Conservation (phyloP, 768 basidiomycete genomes). For the Naganishia randhawae region DNA sequence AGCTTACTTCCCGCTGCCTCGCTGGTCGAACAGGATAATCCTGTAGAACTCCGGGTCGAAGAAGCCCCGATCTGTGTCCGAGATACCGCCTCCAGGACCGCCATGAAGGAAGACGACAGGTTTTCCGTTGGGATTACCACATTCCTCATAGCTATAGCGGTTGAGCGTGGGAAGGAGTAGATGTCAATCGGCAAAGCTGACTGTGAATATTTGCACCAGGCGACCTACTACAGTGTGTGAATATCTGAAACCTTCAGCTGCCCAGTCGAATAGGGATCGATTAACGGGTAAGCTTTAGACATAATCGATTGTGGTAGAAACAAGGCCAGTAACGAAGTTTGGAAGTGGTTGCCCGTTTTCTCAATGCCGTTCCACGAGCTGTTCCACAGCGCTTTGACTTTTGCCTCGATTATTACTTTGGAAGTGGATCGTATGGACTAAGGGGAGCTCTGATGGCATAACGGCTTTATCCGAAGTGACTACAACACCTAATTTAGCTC, state of each 20-base stretch:
- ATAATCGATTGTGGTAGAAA: background rate
- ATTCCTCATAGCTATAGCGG: constrained; percentile 66
- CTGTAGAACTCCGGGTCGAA: constrained; percentile 78
- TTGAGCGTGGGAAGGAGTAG: background rate
- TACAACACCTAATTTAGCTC: background rate
- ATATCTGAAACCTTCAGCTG: constrained; percentile 68
- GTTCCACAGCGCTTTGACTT: background rate
- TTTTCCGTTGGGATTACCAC: constrained; percentile 69
- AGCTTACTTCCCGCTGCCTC: constrained; percentile 75
- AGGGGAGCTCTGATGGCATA: too few relatives aligned
- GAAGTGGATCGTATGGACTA: background rate
- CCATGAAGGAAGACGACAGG: constrained; percentile 58
- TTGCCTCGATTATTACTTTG: background rate
- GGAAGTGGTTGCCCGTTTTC: background rate
- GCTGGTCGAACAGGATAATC: constrained; percentile 82
- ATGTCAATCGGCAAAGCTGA: background rate
- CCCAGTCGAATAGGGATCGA: constrained; percentile 64
- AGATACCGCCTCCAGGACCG: constrained; percentile 63
- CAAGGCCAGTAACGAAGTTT: background rate
- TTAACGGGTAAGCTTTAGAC: constrained; percentile 58
- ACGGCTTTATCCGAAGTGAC: background rate
- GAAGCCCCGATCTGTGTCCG: constrained; percentile 66
- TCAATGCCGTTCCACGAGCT: background rate
- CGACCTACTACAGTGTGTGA: constrained; percentile 69
- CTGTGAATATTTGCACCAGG: constrained; percentile 22